These are phyloP conservation scores for Aspergillus wentii DNA, from an alignment of 495 filamentous ascomycete genomes.

Conservation along the genomic window DNA sequence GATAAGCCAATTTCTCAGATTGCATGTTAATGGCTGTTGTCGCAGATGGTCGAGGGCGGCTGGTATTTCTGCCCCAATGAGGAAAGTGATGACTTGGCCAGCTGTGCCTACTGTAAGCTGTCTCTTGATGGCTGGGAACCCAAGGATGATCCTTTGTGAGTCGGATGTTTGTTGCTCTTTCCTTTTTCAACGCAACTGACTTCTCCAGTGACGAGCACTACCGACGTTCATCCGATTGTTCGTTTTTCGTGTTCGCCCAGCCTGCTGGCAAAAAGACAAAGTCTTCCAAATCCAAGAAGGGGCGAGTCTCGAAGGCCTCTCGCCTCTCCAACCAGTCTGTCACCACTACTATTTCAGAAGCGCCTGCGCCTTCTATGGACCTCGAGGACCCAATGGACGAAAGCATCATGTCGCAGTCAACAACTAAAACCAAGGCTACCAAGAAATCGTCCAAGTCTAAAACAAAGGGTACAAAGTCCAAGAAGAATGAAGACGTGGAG, in stretches of 20 bases:
- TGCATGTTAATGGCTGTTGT: conserved; percentile 5
- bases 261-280: conserved; percentile 41
- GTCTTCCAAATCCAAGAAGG: conserved; percentile 44
- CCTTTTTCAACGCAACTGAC: conserved; percentile 21
- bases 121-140: conserved; percentile 90
- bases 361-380: conserved; percentile 47
- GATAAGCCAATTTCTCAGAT: conserved; percentile 5
- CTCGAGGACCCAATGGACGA: conserved; percentile 57
- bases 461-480: conserved; percentile 37
- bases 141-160: conserved; percentile 80
- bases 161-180: conserved; percentile 12
- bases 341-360: conserved; percentile 53
- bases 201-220: conserved; percentile 73
- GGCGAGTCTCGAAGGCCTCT: conserved; percentile 62
- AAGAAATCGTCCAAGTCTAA: conserved; percentile 43
- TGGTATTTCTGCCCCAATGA: conserved; percentile 87
- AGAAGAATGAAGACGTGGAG: conserved; percentile 57
- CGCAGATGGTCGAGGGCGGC: conserved; percentile 84
- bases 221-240: conserved; percentile 69
- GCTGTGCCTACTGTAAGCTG: conserved; percentile 81
- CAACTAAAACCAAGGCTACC: conserved; percentile 49
- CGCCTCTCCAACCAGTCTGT: conserved; percentile 69
- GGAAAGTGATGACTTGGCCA: conserved; percentile 78
- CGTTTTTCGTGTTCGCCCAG: conserved; percentile 65
- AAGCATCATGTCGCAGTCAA: conserved; percentile 54